A percentile compares a stretch with the other conserved stretches of the same genome.
Conservation (phyloP, 148 eudicot species). For the Linanthus parryae region DNA sequence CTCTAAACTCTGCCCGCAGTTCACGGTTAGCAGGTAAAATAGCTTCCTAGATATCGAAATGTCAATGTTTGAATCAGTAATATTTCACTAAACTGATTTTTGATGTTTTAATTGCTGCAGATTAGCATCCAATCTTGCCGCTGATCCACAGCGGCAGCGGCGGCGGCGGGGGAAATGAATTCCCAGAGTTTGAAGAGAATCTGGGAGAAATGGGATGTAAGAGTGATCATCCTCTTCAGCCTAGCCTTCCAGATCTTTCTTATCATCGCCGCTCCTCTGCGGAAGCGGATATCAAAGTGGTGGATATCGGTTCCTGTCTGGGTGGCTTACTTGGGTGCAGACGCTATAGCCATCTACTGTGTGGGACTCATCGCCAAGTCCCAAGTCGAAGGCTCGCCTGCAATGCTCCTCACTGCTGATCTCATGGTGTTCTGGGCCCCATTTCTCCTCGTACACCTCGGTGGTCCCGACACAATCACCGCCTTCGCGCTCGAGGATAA, state of each 20-base stretch:
- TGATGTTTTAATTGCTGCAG: too few relatives aligned
- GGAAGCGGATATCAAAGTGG: constrained; percentile 19
- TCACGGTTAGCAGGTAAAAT: too few relatives aligned
- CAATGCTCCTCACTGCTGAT: neutral
- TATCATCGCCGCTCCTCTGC: constrained; percentile 16
- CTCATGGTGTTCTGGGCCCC: constrained; percentile 34
- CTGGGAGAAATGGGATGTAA: constrained; percentile 24
- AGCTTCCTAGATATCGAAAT: too few relatives aligned
- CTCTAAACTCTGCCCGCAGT: too few relatives aligned
- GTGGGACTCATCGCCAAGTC: constrained; percentile 34
- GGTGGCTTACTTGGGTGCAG: constrained; percentile 37
- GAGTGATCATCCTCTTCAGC: constrained; percentile 21
- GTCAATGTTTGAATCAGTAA: too few relatives aligned
- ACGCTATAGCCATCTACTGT: constrained; percentile 25
- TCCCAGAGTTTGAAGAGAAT: neutral
- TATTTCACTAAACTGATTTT: too few relatives aligned
- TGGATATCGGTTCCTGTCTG: constrained; percentile 22
- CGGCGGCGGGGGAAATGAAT: too few relatives aligned
- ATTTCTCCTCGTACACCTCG: constrained; percentile 31
- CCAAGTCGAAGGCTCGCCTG: neutral
- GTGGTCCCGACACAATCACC: constrained; percentile 37
- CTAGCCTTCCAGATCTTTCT: constrained; percentile 25
- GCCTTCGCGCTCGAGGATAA: constrained; percentile 31
- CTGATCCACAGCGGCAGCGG: too few relatives aligned
- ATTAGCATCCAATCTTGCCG: too few relatives aligned